phyloP scores from a whole-genome alignment of 108 stramenopile species.

The Nitzschia sp. region DNA sequence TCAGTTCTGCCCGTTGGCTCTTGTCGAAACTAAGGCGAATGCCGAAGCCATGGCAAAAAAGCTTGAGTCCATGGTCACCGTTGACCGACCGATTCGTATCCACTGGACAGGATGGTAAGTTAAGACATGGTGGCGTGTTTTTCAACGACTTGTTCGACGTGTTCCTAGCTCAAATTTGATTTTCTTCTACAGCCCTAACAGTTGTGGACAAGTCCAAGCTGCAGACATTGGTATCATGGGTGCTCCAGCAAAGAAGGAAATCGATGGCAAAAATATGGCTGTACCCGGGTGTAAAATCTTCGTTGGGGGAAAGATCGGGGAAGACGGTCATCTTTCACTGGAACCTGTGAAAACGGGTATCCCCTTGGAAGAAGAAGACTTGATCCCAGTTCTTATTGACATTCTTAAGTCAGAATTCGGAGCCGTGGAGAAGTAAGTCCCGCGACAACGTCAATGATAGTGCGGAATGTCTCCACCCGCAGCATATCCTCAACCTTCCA shows the following conservation, averaged over 20 bases:
- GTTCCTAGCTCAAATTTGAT: too few species aligned
- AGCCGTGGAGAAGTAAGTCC: slow-evolving; percentile 60
- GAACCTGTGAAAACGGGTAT: slow-evolving; percentile 73
- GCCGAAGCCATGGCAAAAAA: slow-evolving; percentile 72
- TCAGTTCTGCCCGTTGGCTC: slow-evolving; percentile 89
- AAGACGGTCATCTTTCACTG: slow-evolving; percentile 77
- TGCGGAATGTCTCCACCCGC: too few species aligned
- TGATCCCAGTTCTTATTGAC: slow-evolving; percentile 72
- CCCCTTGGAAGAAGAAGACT: slow-evolving; percentile 71
- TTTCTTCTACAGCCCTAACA: slow-evolving; percentile 86
- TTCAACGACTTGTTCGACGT: too few species aligned
- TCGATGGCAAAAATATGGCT: slow-evolving; percentile 85
- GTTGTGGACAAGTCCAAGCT: slow-evolving; percentile 93
- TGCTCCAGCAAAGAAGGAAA: slow-evolving; percentile 79
- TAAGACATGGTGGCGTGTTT: too few species aligned
- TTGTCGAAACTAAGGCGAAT: slow-evolving; percentile 89
- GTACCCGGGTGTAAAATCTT: slow-evolving; percentile 94
- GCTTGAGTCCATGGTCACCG: slow-evolving; percentile 78
- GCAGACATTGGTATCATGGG: slow-evolving; percentile 97
- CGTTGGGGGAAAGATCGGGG: slow-evolving; percentile 87
- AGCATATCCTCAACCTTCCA: neutral
- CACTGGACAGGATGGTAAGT: slow-evolving; percentile 95
- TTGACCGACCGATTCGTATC: slow-evolving; percentile 85
- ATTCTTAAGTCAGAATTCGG: slow-evolving; percentile 82
- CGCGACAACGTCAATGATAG: too few species aligned